phyloP scores from a whole-genome alignment of 208 protist genomes.

The Plasmodiophora brassicae region DNA sequence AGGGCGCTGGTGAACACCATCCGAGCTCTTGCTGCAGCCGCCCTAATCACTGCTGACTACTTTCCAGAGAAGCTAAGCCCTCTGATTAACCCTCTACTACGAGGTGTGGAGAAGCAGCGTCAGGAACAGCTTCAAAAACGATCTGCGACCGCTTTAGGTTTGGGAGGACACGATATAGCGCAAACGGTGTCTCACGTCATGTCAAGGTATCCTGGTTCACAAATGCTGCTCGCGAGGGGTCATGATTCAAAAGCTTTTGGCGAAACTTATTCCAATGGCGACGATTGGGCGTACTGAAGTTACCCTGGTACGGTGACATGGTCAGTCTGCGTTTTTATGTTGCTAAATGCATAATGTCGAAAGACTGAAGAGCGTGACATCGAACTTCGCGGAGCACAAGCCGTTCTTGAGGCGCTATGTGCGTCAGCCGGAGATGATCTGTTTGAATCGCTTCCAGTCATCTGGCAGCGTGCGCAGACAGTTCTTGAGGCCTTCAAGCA shows the following conservation, averaged over 20 bases:
- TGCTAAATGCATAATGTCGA: no score
- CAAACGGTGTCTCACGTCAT: no score
- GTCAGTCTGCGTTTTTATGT: no score
- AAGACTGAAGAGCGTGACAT: neutral
- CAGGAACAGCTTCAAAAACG: neutral
- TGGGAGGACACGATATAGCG: no score
- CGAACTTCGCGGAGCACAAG: neutral
- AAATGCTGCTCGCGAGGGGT: no score
- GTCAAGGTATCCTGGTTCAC: no score
- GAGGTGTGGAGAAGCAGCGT: neutral
- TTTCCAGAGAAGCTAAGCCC: neutral
- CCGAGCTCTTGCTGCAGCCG: neutral
- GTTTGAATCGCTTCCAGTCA: neutral
- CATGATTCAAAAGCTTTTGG: no score
- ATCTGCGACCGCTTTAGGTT: neutral
- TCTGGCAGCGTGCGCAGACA: no score
- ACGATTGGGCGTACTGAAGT: no score
- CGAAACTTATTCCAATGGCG: no score
- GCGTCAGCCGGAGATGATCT: neutral
- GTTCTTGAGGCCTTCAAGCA: no score
- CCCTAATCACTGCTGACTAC: neutral
- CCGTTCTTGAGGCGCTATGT: neutral
- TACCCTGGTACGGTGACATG: no score
- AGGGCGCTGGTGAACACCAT: slow-evolving; percentile 6
- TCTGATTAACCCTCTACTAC: neutral